A percentile compares a stretch with the other conserved stretches of the same genome.
These are phyloP conservation scores for Trichoderma erinaceum DNA, from an alignment of 495 filamentous ascomycete genomes.

Conservation along the genomic window DNA sequence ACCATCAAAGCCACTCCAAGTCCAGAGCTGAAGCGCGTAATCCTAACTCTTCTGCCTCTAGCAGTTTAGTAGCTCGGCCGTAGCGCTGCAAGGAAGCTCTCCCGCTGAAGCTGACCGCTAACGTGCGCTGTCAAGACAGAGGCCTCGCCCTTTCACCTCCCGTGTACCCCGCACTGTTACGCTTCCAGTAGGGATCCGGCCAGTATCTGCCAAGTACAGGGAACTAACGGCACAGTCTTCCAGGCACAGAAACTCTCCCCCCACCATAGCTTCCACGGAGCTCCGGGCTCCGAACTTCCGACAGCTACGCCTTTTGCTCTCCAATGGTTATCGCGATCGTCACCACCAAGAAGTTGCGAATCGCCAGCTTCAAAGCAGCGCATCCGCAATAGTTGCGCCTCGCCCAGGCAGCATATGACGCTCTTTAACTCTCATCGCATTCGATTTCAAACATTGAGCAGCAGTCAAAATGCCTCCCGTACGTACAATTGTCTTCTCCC, in stretches of 20 bases:
- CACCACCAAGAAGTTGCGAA: neutral
- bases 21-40: no score
- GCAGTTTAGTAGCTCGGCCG: no score
- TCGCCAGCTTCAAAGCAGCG: neutral
- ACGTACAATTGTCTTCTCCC: slow-evolving; percentile 17
- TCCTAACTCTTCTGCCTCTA: no score
- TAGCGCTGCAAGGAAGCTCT: no score
- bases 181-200: no score
- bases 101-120: no score
- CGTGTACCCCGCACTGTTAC: no score
- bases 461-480: slow-evolving; percentile 41
- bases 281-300: slow-evolving; percentile 1
- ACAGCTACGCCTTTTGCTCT: neutral
- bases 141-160: no score
- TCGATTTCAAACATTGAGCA: neutral
- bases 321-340: neutral
- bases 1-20: no score
- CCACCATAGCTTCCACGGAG: slow-evolving; percentile 11
- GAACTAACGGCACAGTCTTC: neutral
- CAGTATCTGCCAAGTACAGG: neutral
- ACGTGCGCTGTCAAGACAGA: no score
- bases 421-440: neutral
- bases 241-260: neutral
- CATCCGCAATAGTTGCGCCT: neutral
- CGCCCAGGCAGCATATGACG: neutral